Percentiles rank a stretch among this genome's conserved stretches.
Conservation (phyloP, 2,329 filamentous ascomycete genomes). For the Akanthomyces lecanii region DNA sequence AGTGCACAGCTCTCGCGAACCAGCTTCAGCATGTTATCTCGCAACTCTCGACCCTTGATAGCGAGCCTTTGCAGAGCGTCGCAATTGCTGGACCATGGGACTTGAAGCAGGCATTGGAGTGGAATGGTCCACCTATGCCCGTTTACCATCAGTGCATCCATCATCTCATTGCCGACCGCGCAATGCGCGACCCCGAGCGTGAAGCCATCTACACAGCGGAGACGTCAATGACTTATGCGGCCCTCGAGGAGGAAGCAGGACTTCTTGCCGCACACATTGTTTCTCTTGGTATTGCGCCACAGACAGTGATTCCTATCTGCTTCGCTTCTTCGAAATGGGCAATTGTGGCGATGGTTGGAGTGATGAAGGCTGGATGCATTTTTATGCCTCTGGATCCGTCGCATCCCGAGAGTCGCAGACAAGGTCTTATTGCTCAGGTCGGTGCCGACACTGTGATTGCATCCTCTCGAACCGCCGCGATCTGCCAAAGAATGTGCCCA, state of each 20-base stretch:
- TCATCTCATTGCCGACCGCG: background rate
- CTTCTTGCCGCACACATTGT: background rate
- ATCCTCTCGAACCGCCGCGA: background rate
- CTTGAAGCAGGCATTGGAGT: background rate
- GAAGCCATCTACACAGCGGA: background rate
- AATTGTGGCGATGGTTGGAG: conserved; percentile 3
- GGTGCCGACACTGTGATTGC: background rate
- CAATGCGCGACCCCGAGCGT: background rate
- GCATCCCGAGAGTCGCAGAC: conserved; percentile 1
- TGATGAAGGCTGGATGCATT: conserved; percentile 5
- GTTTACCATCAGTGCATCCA: conserved; percentile 2
- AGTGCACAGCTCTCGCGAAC: background rate
- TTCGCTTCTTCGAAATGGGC: conserved; percentile 2
- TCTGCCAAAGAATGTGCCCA: background rate
- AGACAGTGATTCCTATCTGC: background rate
- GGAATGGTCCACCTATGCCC: background rate
- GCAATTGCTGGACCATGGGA: background rate
- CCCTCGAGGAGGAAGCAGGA: background rate
- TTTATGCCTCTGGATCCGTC: conserved; percentile 2
- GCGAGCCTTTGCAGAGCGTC: background rate
- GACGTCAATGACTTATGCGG: background rate
- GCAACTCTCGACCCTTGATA: background rate
- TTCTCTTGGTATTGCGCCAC: background rate
- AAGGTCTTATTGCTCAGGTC: background rate
- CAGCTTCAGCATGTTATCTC: background rate